Base-by-base conservation (phyloP, 1,284 basidiomycete genomes). In the Cryptococcus amylolentus region DNA sequence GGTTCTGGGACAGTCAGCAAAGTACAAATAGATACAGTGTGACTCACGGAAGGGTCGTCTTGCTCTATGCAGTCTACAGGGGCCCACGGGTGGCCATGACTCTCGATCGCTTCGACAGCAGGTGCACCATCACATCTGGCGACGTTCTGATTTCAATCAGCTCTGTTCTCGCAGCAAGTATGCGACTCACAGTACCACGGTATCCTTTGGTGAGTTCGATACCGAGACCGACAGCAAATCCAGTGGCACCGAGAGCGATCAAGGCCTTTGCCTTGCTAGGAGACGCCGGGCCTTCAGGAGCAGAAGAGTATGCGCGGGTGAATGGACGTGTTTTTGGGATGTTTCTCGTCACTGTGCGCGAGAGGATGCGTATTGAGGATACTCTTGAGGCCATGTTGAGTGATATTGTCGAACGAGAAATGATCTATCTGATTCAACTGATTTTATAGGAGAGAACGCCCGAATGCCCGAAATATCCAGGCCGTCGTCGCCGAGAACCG, bases 31-130 rank as follows among this genome's bases (percentile, higher is more conserved):
- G 31, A n/a, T 27, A 27, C 35, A 26, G 10, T 16, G 39, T 18
- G 23, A 66, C 75, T 63, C 63, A 77, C 76, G 51, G 63, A 57
- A 18, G 71, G 69, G 62, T 78, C 73, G 60, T 78, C 76, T 52
- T 66, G 54, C 59, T 78, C 76, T 20, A 69, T 51, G 20, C 71
- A 70, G 26, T 73, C 58, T 2, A 63, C 56, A 2, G 76, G 76
- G 27, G 60, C 48, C 72, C 72, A 76, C 1, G 58, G 59, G 50
- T 64, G 52, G 12, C 70, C 74, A 47, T 59, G 28, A 1, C 63
- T 66, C 49, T 74, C 72, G 27, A 69, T 58, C 4, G 56, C 49
- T 26, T 62, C 56, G 10, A 71, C 43, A 18, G 67, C 65, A 7
- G 73, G 70, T 10, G 64, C 66, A 5, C 65, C 70, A 63, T 76